Evolutionary conservation across 1,284 basidiomycete species (phyloP).

Genomic region (Cystobasidiaceae sp.): DNA sequence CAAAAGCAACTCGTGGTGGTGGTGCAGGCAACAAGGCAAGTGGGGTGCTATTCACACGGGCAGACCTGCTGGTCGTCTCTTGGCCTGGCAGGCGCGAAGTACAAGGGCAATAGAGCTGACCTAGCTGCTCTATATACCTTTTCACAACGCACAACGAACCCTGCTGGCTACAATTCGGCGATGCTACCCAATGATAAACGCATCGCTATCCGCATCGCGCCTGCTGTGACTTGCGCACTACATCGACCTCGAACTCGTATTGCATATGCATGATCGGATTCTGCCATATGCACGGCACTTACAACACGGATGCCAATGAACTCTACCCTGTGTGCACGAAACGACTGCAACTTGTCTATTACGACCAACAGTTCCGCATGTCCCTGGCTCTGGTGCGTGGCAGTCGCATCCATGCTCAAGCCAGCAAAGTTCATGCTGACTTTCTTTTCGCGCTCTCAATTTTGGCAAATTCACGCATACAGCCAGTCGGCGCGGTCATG

Average conservation of each 20-base stretch:
- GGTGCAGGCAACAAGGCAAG: slow-evolving; percentile 21
- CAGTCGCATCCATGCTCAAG: background rate
- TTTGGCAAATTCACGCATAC: slow-evolving; percentile 52
- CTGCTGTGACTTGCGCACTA: too few relatives aligned
- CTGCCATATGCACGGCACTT: too few relatives aligned
- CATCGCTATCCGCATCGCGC: background rate
- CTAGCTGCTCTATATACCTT: background rate
- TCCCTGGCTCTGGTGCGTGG: slow-evolving; percentile 61
- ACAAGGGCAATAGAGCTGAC: background rate
- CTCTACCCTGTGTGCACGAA: too few relatives aligned
- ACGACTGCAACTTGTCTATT: background rate
- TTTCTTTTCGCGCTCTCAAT: background rate
- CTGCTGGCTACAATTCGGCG: too few relatives aligned
- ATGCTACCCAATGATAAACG: too few relatives aligned
- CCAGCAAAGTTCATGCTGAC: background rate
- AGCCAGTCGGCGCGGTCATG: slow-evolving; percentile 92
- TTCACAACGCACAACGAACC: too few relatives aligned
- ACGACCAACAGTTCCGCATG: slow-evolving; percentile 69
- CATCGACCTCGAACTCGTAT: too few relatives aligned
- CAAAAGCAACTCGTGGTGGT: slow-evolving; percentile 18
- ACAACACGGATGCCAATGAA: too few relatives aligned
- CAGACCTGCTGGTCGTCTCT: too few relatives aligned
- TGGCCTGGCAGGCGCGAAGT: background rate
- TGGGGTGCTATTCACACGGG: too few relatives aligned
- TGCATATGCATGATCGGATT: too few relatives aligned